Percentiles rank a stretch among this genome's conserved stretches.
Evolutionary conservation across 2,329 filamentous ascomycete genomes (phyloP).

Genomic region (Emmonsiellopsis sp.): DNA sequence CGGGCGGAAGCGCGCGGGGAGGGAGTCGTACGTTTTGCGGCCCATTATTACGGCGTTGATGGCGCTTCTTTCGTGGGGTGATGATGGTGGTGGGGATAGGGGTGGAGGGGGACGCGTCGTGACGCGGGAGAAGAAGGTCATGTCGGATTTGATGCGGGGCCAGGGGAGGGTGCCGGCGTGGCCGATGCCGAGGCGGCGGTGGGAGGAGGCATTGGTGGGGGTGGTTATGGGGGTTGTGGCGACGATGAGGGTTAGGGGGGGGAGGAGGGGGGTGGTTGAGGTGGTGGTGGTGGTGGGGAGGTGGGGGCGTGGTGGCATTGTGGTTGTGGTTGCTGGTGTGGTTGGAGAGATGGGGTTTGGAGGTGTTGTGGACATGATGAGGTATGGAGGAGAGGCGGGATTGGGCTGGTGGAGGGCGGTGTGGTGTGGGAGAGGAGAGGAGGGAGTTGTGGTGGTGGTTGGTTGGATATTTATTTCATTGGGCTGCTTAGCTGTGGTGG

Average conservation of each 20-base stretch:
- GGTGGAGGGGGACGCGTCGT: slow-evolving; percentile 52
- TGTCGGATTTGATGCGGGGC: slow-evolving; percentile 80
- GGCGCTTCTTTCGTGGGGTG: slow-evolving; percentile 4
- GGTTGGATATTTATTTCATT: no score
- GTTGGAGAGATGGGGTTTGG: background rate
- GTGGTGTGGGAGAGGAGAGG: background rate
- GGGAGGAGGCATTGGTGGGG: slow-evolving; percentile 37
- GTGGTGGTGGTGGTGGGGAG: background rate
- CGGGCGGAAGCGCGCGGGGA: slow-evolving; percentile 69
- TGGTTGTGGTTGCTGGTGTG: slow-evolving; percentile 1
- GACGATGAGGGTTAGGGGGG: slow-evolving; percentile 79
- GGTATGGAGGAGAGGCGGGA: background rate
- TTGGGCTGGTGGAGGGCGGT: no score
- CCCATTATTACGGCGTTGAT: slow-evolving; percentile 88
- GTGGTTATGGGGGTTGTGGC: slow-evolving; percentile 56
- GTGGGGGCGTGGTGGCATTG: slow-evolving; percentile 14
- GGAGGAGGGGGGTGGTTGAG: slow-evolving; percentile 37
- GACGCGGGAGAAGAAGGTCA: slow-evolving; percentile 88
- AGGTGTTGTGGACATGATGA: background rate
- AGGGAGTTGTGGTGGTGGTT: background rate
- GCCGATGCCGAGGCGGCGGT: slow-evolving; percentile 74
- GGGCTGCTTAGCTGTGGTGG: no score
- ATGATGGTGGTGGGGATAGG: slow-evolving; percentile 3
- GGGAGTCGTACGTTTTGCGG: slow-evolving; percentile 90
- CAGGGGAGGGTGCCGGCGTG: slow-evolving; percentile 70